These are phyloP conservation scores for Zymoseptoria tritici DNA, from an alignment of 2,329 filamentous ascomycete genomes.

Conservation along the genomic window DNA sequence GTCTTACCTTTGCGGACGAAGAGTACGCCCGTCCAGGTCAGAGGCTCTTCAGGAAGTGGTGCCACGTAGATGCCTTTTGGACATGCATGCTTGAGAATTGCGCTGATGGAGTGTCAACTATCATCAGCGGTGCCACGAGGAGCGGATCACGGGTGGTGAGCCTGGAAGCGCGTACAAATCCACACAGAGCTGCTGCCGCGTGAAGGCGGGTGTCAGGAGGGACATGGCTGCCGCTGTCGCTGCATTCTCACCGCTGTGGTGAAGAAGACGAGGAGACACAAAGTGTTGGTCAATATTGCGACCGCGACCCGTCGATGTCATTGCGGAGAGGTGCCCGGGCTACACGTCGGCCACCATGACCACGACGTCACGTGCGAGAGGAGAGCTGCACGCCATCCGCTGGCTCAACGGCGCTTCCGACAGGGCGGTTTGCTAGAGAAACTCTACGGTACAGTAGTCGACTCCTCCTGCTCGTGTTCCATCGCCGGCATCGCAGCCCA, in stretches of 20 bases:
- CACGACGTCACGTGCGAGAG: neutral
- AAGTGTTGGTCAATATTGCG: neutral
- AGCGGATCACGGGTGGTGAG: neutral
- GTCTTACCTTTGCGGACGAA: constrained; percentile 76
- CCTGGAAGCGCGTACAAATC: constrained; percentile 57
- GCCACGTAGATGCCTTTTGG: constrained; percentile 83
- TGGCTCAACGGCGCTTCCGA: too few relatives aligned
- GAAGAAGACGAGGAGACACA: neutral
- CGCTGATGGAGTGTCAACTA: constrained; percentile 9
- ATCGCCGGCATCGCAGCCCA: neutral
- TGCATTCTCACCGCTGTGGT: neutral
- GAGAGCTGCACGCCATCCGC: neutral
- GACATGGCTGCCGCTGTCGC: constrained; percentile 10
- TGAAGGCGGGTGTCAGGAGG: constrained; percentile 37
- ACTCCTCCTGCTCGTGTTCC: too few relatives aligned
- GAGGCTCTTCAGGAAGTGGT: constrained; percentile 71
- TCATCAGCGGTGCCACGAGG: constrained; percentile 9
- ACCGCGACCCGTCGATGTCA: neutral
- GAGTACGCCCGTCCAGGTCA: constrained; percentile 81
- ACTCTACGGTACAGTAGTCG: too few relatives aligned
- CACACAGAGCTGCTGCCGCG: constrained; percentile 67
- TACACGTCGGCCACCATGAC: neutral
- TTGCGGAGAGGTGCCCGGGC: neutral
- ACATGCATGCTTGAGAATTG: constrained; percentile 50
- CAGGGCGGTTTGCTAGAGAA: too few relatives aligned